These are phyloP conservation scores for Sporothrix phasma DNA, from an alignment of 2,329 filamentous ascomycete species.

Conservation along the genomic window DNA sequence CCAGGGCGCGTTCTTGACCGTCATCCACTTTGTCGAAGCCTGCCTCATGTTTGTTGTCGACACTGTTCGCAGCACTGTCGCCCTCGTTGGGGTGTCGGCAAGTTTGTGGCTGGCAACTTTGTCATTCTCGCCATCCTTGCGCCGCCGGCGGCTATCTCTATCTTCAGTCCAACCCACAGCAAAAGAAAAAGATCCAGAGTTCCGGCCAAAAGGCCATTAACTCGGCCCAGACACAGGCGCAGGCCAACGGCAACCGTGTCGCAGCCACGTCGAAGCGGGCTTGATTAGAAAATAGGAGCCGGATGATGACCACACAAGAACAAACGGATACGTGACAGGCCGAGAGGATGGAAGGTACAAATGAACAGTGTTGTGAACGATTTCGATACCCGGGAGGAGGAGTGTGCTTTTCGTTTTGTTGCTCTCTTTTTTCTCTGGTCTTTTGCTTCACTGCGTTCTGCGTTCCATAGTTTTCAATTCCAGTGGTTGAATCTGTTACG, in stretches of 20 bases:
- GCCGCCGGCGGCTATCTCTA: not conserved
- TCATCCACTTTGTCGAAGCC: not conserved
- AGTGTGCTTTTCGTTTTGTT: too few relatives aligned
- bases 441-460: not conserved
- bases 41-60: not conserved
- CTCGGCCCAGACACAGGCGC: not conserved
- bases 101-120: slow-evolving; percentile 6
- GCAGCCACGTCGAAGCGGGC: not conserved
- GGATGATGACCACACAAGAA: not conserved
- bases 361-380: not conserved
- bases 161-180: not conserved
- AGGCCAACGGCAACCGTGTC: not conserved
- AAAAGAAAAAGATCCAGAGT: not conserved
- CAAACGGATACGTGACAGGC: not conserved
- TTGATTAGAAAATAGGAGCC: too few relatives aligned
- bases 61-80: not conserved
- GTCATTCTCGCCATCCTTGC: not conserved
- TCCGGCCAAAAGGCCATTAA: not conserved
- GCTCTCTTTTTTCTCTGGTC: too few relatives aligned
- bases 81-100: slow-evolving; percentile 3
- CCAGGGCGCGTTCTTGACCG: not conserved
- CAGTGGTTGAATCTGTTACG: not conserved
- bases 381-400: not conserved
- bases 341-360: not conserved
- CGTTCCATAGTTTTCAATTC: not conserved